A percentile compares a stretch with the other conserved stretches of the same genome.
phyloP scores from a whole-genome alignment of 2,329 filamentous ascomycete genomes.

The Aspergillus sp. region DNA sequence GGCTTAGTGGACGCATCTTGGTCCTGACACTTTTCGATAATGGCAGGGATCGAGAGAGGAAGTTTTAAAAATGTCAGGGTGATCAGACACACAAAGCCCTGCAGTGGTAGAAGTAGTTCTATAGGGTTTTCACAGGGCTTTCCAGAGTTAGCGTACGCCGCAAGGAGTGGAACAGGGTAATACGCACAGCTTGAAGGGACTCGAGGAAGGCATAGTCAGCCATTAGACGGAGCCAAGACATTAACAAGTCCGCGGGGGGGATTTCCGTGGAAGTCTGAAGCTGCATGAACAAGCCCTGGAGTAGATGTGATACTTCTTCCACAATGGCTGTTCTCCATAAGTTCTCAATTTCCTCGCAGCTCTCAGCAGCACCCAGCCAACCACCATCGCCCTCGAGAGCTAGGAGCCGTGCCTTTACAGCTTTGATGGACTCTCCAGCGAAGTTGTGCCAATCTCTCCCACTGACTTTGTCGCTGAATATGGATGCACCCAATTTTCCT shows the following conservation, averaged over 20 bases:
- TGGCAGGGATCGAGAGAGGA: slow-evolving; percentile 58
- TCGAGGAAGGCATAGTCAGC: slow-evolving; percentile 69
- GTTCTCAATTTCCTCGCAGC: slow-evolving; percentile 58
- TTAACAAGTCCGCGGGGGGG: slow-evolving; percentile 58
- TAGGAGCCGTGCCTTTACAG: slow-evolving; percentile 33
- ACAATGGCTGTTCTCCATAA: slow-evolving; percentile 65
- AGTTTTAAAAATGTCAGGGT: slow-evolving; percentile 73
- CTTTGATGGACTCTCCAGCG: slow-evolving; percentile 35
- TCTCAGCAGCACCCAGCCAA: slow-evolving; percentile 50
- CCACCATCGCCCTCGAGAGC: slow-evolving; percentile 36
- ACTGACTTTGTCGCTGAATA: slow-evolving; percentile 32
- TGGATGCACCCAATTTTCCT: slow-evolving; percentile 26
- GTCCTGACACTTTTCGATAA: slow-evolving; percentile 35
- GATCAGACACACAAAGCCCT: slow-evolving; percentile 67
- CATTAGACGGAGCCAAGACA: slow-evolving; percentile 75
- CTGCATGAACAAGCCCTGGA: slow-evolving; percentile 72
- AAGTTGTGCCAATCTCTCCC: slow-evolving; percentile 27
- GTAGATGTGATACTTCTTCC: slow-evolving; percentile 69
- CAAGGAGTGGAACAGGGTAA: slow-evolving; percentile 10
- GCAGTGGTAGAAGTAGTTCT: slow-evolving; percentile 56
- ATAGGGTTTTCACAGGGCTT: slow-evolving; percentile 43
- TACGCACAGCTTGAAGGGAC: slow-evolving; percentile 57
- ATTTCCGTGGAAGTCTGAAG: slow-evolving; percentile 61
- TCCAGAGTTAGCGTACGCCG: slow-evolving; percentile 18
- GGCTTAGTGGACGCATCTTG: slow-evolving; percentile 36